A percentile compares a stretch with the other conserved stretches of the same genome.
Evolutionary conservation across 768 basidiomycete species (phyloP).

Genomic region (Suillus weaverae): DNA sequence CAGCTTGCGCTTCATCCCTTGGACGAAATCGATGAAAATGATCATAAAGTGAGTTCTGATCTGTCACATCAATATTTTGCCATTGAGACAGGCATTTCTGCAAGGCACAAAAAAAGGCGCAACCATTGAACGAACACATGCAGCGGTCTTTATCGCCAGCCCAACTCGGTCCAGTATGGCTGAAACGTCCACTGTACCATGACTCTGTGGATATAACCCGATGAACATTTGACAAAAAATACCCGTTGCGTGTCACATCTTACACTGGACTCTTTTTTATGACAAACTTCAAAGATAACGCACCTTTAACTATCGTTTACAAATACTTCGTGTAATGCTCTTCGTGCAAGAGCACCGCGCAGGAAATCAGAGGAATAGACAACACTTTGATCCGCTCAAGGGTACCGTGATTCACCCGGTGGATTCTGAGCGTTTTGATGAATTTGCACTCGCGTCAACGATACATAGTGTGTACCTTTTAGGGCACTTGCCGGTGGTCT

Average conservation of each 20-base stretch:
- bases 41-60: constrained; percentile 25
- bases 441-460: too few relatives aligned
- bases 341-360: background rate
- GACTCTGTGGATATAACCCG: constrained; percentile 5
- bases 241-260: background rate
- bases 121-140: constrained; percentile 32
- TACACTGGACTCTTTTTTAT: background rate
- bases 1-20: constrained; percentile 55
- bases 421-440: background rate
- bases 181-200: constrained; percentile 21
- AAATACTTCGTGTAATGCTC: background rate
- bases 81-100: constrained; percentile 10
- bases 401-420: background rate
- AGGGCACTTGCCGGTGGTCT: background rate
- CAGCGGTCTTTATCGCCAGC: constrained; percentile 14
- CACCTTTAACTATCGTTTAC: background rate
- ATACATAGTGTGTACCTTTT: too few relatives aligned
- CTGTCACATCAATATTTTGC: background rate
- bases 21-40: constrained; percentile 43
- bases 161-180: constrained; percentile 17
- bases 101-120: constrained; percentile 24
- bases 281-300: background rate
- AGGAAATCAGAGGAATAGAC: background rate
- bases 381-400: background rate
- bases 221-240: background rate